These are phyloP conservation scores for Clonostachys solani DNA, from an alignment of 2,329 filamentous ascomycete genomes.

Conservation along the genomic window DNA sequence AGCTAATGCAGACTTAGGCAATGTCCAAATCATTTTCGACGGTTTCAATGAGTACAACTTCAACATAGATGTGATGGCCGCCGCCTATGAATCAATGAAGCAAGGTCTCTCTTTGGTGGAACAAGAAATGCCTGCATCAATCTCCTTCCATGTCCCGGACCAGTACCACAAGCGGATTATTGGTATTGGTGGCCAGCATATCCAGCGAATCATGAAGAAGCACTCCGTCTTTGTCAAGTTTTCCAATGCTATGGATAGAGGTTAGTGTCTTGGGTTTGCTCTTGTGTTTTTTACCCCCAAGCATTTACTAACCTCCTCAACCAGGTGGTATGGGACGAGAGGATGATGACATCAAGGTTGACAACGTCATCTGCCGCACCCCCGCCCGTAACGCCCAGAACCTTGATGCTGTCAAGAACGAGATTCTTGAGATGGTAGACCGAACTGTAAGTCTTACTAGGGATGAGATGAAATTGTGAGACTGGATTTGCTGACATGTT, in stretches of 20 bases:
- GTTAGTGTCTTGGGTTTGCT: slow-evolving; percentile 22
- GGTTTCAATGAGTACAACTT: slow-evolving; percentile 99
- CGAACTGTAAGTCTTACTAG: slow-evolving; percentile 60
- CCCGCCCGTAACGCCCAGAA: slow-evolving; percentile 96
- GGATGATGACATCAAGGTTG: slow-evolving; percentile 96
- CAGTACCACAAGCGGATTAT: slow-evolving; percentile 99
- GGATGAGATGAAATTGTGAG: background rate
- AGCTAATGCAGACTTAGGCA: slow-evolving; percentile 43
- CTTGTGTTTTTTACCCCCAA: no score
- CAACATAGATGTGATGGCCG: slow-evolving; percentile 95
- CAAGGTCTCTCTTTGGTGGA: slow-evolving; percentile 89
- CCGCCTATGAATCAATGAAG: slow-evolving; percentile 90
- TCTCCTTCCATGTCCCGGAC: slow-evolving; percentile 98
- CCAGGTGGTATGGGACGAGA: slow-evolving; percentile 73
- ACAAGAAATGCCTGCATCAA: slow-evolving; percentile 98
- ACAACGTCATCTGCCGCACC: slow-evolving; percentile 98
- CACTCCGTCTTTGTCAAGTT: slow-evolving; percentile 99
- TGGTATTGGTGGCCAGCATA: slow-evolving; percentile 95
- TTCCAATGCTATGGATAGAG: slow-evolving; percentile 97
- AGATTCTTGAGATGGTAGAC: slow-evolving; percentile 99
- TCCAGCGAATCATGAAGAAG: slow-evolving; percentile 99
- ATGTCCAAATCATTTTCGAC: slow-evolving; percentile 98
- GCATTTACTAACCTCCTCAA: no score
- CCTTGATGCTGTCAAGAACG: slow-evolving; percentile 93
- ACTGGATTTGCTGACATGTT: slow-evolving; percentile 1